Percentiles rank a stretch among this genome's conserved stretches.
Evolutionary conservation across 768 basidiomycete genomes (phyloP).

Genomic region (Leccinum subgranulosum): DNA sequence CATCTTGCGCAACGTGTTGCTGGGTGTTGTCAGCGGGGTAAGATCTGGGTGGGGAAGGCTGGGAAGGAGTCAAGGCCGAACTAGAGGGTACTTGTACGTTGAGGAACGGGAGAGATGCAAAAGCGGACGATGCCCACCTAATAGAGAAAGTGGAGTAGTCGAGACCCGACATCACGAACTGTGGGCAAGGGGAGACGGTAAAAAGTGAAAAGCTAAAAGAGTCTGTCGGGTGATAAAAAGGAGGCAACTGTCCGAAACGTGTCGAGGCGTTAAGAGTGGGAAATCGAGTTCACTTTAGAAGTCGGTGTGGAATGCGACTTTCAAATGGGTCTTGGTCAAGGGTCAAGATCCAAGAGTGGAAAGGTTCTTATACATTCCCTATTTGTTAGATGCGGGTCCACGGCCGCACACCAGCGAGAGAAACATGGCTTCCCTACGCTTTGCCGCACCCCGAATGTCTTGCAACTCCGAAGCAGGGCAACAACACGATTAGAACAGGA

Average conservation of each 20-base stretch:
- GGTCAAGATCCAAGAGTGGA: slow-evolving; percentile 20
- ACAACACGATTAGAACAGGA: slow-evolving; percentile 29
- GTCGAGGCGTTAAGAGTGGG: slow-evolving; percentile 5
- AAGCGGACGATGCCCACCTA: slow-evolving; percentile 10
- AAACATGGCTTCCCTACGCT: slow-evolving; percentile 29
- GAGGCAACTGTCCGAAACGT: slow-evolving; percentile 3
- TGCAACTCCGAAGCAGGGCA: slow-evolving; percentile 34
- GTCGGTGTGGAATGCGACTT: slow-evolving; percentile 16
- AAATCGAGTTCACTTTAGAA: slow-evolving; percentile 18
- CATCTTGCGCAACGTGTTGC: slow-evolving; percentile 28
- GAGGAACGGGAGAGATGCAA: neutral
- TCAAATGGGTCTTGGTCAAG: slow-evolving; percentile 25
- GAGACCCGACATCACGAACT: slow-evolving; percentile 20
- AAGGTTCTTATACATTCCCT: slow-evolving; percentile 28
- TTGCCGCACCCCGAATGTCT: slow-evolving; percentile 25
- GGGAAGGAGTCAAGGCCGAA: slow-evolving; percentile 28
- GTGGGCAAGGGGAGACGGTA: neutral
- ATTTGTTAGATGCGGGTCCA: slow-evolving; percentile 25
- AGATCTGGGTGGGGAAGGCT: slow-evolving; percentile 21
- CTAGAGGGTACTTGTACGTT: slow-evolving; percentile 9
- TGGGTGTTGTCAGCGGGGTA: slow-evolving; percentile 27
- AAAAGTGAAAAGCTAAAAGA: neutral
- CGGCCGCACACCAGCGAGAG: slow-evolving; percentile 14
- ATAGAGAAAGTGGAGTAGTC: slow-evolving; percentile 29
- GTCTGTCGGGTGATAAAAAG: slow-evolving; percentile 6